Conservation (phyloP, 2,329 filamentous ascomycete genomes). For the Cladosporium austrohemisphaericum region DNA sequence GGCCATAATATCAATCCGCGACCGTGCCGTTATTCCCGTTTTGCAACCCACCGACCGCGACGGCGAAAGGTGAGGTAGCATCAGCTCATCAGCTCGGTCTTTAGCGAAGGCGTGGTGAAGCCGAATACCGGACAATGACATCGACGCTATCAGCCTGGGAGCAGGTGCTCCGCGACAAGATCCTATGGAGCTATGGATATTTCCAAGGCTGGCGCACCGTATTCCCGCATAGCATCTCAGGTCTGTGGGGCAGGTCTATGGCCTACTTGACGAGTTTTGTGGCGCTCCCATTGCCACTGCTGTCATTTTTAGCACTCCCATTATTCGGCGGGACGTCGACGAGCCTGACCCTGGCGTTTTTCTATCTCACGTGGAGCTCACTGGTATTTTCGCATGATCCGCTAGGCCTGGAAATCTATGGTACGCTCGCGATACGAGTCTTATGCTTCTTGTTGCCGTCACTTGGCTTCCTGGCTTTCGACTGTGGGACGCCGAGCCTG, state of each 20-base stretch:
- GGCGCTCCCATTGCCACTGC: conserved; percentile 38
- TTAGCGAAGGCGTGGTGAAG: background rate
- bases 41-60: background rate
- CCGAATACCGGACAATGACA: background rate
- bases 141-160: conserved; percentile 17
- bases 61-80: conserved; percentile 1
- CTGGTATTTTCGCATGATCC: conserved; percentile 74
- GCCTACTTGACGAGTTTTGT: conserved; percentile 29
- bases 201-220: conserved; percentile 27
- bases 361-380: conserved; percentile 86
- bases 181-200: conserved; percentile 30
- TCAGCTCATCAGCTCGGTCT: background rate
- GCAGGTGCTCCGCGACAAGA: conserved; percentile 26
- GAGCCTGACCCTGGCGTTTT: conserved; percentile 79
- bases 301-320: conserved; percentile 68
- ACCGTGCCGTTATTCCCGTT: background rate
- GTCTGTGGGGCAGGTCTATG: conserved; percentile 24
- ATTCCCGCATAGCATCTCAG: conserved; percentile 24
- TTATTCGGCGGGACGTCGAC: conserved; percentile 72
- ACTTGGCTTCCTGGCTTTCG: conserved; percentile 67
- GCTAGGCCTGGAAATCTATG: conserved; percentile 70
- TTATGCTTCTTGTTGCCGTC: conserved; percentile 72
- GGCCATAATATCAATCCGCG: no score
- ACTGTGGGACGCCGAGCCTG: conserved; percentile 65
- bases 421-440: conserved; percentile 62